These are phyloP conservation scores for Fraxinus anomala DNA, from an alignment of 257 asterid genomes.

Conservation along the genomic window DNA sequence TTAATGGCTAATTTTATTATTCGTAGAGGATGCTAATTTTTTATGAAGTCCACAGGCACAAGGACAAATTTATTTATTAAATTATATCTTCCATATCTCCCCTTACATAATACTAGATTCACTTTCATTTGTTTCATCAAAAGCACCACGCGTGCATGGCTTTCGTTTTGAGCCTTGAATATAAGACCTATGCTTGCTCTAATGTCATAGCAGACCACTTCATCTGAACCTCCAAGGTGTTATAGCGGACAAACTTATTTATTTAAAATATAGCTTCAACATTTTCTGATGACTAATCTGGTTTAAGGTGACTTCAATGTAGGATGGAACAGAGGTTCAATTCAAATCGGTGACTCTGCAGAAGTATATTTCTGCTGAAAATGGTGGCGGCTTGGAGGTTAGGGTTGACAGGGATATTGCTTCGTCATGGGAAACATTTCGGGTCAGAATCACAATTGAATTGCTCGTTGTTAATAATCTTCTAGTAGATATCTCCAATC, in stretches of 20 bases:
- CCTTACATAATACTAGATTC: not conserved
- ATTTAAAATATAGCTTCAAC: not conserved
- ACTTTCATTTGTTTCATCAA: not conserved
- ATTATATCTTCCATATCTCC: not conserved
- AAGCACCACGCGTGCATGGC: not conserved
- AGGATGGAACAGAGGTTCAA: slow-evolving; percentile 84
- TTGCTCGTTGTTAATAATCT: slow-evolving; percentile 12
- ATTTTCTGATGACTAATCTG: not conserved
- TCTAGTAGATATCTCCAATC: not conserved
- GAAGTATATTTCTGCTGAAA: slow-evolving; percentile 66
- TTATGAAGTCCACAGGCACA: not conserved
- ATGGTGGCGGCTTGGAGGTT: slow-evolving; percentile 68
- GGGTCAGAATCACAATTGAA: slow-evolving; percentile 40
- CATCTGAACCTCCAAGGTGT: not conserved
- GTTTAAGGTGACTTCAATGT: slow-evolving; percentile 33
- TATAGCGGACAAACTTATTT: not conserved
- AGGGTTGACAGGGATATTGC: slow-evolving; percentile 65
- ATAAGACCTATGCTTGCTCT: not conserved
- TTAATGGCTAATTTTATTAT: not conserved
- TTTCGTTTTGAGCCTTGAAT: not conserved
- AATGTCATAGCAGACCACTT: not conserved
- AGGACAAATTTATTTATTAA: not conserved
- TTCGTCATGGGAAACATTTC: slow-evolving; percentile 71
- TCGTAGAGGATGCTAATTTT: not conserved
- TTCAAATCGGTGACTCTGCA: slow-evolving; percentile 53